Conservation (phyloP, 139 green algal genomes). For the Pleodorina starrii region DNA sequence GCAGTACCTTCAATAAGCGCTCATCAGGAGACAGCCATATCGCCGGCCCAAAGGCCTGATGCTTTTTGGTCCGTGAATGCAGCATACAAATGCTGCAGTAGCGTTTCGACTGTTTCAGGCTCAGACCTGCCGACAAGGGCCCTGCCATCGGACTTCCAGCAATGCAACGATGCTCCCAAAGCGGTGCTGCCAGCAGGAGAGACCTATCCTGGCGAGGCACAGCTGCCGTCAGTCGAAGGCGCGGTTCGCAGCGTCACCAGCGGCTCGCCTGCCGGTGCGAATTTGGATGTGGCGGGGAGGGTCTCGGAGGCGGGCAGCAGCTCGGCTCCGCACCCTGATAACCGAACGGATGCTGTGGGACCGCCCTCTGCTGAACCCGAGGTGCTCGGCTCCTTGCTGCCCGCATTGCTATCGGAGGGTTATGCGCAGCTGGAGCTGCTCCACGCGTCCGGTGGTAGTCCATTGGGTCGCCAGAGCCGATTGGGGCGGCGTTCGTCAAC, state of each 20-base stretch:
- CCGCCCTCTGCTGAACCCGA: not conserved
- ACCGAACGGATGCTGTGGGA: not conserved
- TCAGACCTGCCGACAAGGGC: not conserved
- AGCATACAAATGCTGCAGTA: constrained; percentile 19
- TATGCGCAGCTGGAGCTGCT: not conserved
- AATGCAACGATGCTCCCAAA: too few relatives aligned
- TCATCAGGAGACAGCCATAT: too few relatives aligned
- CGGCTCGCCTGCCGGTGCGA: too few relatives aligned
- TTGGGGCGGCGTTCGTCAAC: not conserved
- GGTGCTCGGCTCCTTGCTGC: not conserved
- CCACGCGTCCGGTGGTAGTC: not conserved
- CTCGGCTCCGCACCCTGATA: not conserved
- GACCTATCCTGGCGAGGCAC: too few relatives aligned
- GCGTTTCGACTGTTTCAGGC: not conserved
- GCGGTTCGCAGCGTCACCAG: too few relatives aligned
- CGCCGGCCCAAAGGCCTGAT: not conserved
- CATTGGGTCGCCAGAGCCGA: not conserved
- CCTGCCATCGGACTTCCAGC: not conserved
- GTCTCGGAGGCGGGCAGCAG: not conserved
- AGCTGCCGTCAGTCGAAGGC: too few relatives aligned
- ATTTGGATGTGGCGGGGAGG: too few relatives aligned
- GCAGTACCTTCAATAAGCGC: too few relatives aligned
- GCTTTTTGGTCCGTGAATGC: constrained; percentile 21
- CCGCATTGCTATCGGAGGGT: not conserved
- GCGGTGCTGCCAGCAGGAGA: too few relatives aligned